Percentiles rank a stretch among this genome's conserved stretches.
phyloP scores from a whole-genome alignment of 495 filamentous ascomycete genomes.

The Podospora australis region DNA sequence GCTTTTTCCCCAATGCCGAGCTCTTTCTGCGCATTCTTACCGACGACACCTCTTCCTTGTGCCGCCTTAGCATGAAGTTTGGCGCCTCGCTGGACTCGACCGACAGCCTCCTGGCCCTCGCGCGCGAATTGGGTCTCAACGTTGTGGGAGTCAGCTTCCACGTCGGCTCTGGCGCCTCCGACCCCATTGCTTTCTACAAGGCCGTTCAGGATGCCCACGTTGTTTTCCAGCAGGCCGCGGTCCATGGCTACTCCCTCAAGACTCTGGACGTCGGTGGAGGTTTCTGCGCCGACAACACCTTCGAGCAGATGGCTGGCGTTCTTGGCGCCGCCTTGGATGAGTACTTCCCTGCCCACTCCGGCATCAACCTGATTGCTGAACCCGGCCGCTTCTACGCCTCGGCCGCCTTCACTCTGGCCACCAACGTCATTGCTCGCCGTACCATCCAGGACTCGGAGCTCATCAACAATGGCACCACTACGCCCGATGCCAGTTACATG shows the following conservation, averaged over 20 bases:
- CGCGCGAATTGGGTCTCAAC: slow-evolving; percentile 83
- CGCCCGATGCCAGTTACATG: slow-evolving; percentile 69
- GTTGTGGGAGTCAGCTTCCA: slow-evolving; percentile 97
- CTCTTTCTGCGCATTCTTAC: slow-evolving; percentile 90
- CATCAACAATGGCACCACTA: slow-evolving; percentile 29
- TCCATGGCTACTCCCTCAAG: slow-evolving; percentile 71
- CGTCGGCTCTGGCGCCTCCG: slow-evolving; percentile 90
- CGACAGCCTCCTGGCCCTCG: slow-evolving; percentile 68
- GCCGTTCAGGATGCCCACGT: slow-evolving; percentile 80
- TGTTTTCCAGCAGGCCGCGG: slow-evolving; percentile 82
- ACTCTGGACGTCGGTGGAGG: slow-evolving; percentile 94
- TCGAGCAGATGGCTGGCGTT: slow-evolving; percentile 82
- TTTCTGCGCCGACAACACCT: slow-evolving; percentile 71
- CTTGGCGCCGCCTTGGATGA: slow-evolving; percentile 74
- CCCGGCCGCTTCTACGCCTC: slow-evolving; percentile 94
- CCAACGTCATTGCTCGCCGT: slow-evolving; percentile 92
- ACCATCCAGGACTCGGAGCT: slow-evolving; percentile 51
- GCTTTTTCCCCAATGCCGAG: slow-evolving; percentile 80
- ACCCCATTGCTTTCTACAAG: slow-evolving; percentile 79
- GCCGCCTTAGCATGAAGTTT: slow-evolving; percentile 93
- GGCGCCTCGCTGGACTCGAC: slow-evolving; percentile 82
- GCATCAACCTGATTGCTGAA: slow-evolving; percentile 85
- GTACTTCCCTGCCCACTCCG: slow-evolving; percentile 68
- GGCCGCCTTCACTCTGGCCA: slow-evolving; percentile 86
- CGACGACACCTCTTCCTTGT: slow-evolving; percentile 90